phyloP scores from a whole-genome alignment of 2,329 filamentous ascomycete species.

The Colletotrichum sp. region DNA sequence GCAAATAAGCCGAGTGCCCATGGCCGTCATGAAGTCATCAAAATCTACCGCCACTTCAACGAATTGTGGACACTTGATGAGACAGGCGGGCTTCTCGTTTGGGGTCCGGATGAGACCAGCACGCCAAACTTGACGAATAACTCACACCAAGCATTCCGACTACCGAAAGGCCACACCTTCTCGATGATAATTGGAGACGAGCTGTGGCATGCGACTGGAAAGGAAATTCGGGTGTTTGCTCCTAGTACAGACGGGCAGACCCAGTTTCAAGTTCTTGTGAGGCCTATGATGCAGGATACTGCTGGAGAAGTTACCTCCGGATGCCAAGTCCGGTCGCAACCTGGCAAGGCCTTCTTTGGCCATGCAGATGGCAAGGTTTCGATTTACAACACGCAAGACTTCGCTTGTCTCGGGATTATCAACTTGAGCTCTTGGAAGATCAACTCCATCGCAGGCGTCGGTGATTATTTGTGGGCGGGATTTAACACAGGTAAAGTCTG shows the following conservation, averaged over 20 bases:
- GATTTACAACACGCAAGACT: constrained; percentile 83
- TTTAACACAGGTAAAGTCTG: constrained; percentile 95
- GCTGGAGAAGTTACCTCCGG: constrained; percentile 90
- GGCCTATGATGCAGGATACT: constrained; percentile 72
- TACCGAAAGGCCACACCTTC: constrained; percentile 84
- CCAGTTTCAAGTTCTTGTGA: constrained; percentile 77
- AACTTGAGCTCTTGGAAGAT: constrained; percentile 96
- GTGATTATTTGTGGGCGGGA: constrained; percentile 86
- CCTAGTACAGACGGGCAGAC: constrained; percentile 71
- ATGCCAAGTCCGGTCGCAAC: constrained; percentile 74
- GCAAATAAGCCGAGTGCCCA: constrained; percentile 75
- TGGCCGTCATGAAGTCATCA: constrained; percentile 78
- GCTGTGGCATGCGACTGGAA: constrained; percentile 87
- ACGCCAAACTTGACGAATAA: constrained; percentile 76
- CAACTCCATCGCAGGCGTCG: constrained; percentile 82
- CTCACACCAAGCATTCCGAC: constrained; percentile 74
- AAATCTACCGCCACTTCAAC: constrained; percentile 84
- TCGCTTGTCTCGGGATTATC: constrained; percentile 77
- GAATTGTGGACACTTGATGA: constrained; percentile 97
- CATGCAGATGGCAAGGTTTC: constrained; percentile 94
- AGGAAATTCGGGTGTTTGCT: constrained; percentile 83
- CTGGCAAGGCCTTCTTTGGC: constrained; percentile 85
- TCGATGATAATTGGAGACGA: constrained; percentile 86
- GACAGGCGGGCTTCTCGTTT: constrained; percentile 83
- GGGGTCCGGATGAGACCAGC: constrained; percentile 77